A percentile compares a stretch with the other conserved stretches of the same genome.
Evolutionary conservation across 148 eudicot genomes (phyloP).

Genomic region (Hydrangea macrophylla): DNA sequence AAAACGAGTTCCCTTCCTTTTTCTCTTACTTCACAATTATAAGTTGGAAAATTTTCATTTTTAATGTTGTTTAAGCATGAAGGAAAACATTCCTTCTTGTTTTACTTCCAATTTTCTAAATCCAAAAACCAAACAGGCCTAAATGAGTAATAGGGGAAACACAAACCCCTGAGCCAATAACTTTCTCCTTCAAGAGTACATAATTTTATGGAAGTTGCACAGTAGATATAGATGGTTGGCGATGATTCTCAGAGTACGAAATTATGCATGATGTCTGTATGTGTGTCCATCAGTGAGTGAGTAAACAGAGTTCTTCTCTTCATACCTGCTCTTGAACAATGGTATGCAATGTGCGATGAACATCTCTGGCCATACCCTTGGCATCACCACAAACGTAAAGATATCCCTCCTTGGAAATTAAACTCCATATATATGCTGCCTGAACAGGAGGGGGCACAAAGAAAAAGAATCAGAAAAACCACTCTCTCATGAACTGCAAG

Average conservation of each 20-base stretch:
- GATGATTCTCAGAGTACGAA: background rate
- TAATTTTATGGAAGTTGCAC: background rate
- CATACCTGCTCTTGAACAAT: conserved; percentile 77
- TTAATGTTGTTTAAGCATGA: too few relatives aligned
- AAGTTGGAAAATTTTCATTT: too few relatives aligned
- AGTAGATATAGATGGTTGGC: background rate
- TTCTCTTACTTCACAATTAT: too few relatives aligned
- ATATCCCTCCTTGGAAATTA: conserved; percentile 66
- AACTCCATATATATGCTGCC: conserved; percentile 67
- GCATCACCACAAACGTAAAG: conserved; percentile 94
- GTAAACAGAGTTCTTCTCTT: background rate
- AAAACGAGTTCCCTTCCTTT: too few relatives aligned
- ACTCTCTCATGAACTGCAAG: conserved; percentile 2
- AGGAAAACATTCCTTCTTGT: too few relatives aligned
- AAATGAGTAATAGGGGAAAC: too few relatives aligned
- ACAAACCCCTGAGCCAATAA: too few relatives aligned
- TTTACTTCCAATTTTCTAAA: too few relatives aligned
- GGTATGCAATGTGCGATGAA: conserved; percentile 76
- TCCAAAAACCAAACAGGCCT: too few relatives aligned
- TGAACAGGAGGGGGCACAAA: too few relatives aligned
- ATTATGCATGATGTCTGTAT: background rate
- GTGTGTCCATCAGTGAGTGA: background rate
- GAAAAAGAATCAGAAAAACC: too few relatives aligned
- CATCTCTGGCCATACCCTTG: conserved; percentile 92
- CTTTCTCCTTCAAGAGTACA: too few relatives aligned